phyloP scores from a whole-genome alignment of 441 rosid genomes.

The Hypseocharis bilobata region DNA sequence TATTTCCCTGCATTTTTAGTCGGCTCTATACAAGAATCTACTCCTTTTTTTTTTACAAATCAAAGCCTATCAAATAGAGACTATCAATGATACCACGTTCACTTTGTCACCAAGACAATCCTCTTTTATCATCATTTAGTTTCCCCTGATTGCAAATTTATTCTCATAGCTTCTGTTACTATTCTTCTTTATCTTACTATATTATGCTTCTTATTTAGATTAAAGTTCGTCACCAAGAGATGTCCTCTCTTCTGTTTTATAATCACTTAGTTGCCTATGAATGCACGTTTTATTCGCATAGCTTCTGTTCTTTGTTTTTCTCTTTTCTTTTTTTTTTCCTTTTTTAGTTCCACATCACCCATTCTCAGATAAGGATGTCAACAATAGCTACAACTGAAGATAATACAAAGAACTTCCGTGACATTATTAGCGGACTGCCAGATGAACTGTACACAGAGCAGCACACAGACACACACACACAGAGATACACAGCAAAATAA shows the following conservation, averaged over 20 bases:
- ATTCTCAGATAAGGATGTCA: background rate
- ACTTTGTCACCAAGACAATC: background rate
- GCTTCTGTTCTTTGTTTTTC: background rate
- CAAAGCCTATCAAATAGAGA: background rate
- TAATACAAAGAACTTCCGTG: background rate
- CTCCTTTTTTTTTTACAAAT: background rate
- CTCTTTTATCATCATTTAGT: background rate
- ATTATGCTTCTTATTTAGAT: background rate
- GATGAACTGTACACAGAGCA: slow-evolving; percentile 40
- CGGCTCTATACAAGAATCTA: background rate
- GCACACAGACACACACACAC: too few relatives aligned
- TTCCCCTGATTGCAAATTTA: background rate
- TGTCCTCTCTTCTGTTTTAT: background rate
- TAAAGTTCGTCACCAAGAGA: background rate
- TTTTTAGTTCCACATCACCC: background rate
- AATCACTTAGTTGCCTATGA: background rate
- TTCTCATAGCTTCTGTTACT: background rate
- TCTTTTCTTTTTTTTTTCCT: background rate
- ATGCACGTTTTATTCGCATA: background rate
- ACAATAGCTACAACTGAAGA: background rate
- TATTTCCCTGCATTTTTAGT: background rate
- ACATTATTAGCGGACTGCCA: slow-evolving; percentile 8
- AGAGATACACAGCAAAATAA: too few relatives aligned
- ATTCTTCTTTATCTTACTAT: background rate
- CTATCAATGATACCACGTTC: background rate